These are phyloP conservation scores for Claviceps cyperi DNA, from an alignment of 2,329 filamentous ascomycete species.

Conservation along the genomic window DNA sequence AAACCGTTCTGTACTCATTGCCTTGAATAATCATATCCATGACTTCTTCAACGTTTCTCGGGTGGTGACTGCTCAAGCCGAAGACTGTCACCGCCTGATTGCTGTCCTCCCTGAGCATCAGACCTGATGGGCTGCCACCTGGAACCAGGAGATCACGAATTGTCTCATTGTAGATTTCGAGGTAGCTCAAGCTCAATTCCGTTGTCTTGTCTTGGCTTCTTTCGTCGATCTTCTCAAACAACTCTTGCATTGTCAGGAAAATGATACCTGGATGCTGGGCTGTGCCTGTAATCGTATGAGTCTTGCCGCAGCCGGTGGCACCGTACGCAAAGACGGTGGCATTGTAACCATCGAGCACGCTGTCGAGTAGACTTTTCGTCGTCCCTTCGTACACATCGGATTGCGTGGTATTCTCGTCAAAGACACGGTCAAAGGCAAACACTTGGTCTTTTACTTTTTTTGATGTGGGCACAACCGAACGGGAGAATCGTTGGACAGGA, in stretches of 20 bases:
- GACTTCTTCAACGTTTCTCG: constrained; percentile 82
- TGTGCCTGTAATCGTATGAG: constrained; percentile 91
- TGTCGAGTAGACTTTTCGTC: constrained; percentile 79
- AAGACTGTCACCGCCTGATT: constrained; percentile 86
- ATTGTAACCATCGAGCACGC: constrained; percentile 93
- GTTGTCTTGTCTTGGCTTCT: constrained; percentile 73
- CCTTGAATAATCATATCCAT: constrained; percentile 98
- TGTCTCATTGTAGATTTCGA: constrained; percentile 98
- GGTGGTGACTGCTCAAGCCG: constrained; percentile 81
- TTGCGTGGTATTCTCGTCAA: constrained; percentile 88
- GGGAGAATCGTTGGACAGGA: constrained; percentile 74
- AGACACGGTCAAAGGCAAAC: constrained; percentile 91
- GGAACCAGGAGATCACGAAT: constrained; percentile 90
- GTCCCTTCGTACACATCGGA: constrained; percentile 91
- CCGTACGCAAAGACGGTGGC: constrained; percentile 98
- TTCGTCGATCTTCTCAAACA: constrained; percentile 93
- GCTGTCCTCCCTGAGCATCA: constrained; percentile 89
- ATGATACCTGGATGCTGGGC: constrained; percentile 91
- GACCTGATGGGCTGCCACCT: constrained; percentile 62
- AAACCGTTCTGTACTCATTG: constrained; percentile 90
- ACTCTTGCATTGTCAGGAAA: constrained; percentile 96
- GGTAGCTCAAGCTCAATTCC: constrained; percentile 82
- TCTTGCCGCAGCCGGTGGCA: constrained; percentile 95
- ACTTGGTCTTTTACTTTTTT: constrained; percentile 96
- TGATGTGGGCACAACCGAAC: constrained; percentile 65